Conservation (phyloP, 1,284 basidiomycete species). For the Ceratobasidium sp. region DNA sequence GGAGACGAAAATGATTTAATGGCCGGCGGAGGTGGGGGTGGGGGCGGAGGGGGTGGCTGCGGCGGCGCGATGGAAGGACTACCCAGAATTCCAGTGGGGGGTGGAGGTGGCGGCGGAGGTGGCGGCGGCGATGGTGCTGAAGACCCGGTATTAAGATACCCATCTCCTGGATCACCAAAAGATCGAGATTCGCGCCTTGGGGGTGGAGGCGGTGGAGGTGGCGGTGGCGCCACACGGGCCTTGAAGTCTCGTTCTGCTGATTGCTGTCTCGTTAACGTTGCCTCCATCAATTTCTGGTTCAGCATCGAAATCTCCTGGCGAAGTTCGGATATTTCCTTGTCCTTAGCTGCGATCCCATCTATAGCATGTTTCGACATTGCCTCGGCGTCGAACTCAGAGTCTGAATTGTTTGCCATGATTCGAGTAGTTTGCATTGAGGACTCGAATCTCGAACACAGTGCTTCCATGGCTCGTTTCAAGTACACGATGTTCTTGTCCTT, state of each 20-base stretch:
- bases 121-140: conserved; percentile 43
- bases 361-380: conserved; percentile 75
- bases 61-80: no score
- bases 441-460: conserved; percentile 79
- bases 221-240: conserved; percentile 66
- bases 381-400: conserved; percentile 68
- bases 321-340: conserved; percentile 68
- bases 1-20: no score
- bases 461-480: conserved; percentile 83
- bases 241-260: conserved; percentile 72
- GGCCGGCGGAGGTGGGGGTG: conserved; percentile 48
- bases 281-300: conserved; percentile 53
- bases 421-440: conserved; percentile 52
- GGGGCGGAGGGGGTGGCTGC: no score
- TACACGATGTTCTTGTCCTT: conserved; percentile 79
- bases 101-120: conserved; percentile 45
- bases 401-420: conserved; percentile 50
- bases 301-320: conserved; percentile 61
- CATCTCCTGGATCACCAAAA: neutral
- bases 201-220: conserved; percentile 51
- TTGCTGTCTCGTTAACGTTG: conserved; percentile 57
- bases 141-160: conserved; percentile 38
- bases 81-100: conserved; percentile 41
- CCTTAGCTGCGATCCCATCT: conserved; percentile 73
- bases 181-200: conserved; percentile 45